Evolutionary conservation across 2,329 filamentous ascomycete species (phyloP).

Genomic region (Apiospora kogelbergensis): DNA sequence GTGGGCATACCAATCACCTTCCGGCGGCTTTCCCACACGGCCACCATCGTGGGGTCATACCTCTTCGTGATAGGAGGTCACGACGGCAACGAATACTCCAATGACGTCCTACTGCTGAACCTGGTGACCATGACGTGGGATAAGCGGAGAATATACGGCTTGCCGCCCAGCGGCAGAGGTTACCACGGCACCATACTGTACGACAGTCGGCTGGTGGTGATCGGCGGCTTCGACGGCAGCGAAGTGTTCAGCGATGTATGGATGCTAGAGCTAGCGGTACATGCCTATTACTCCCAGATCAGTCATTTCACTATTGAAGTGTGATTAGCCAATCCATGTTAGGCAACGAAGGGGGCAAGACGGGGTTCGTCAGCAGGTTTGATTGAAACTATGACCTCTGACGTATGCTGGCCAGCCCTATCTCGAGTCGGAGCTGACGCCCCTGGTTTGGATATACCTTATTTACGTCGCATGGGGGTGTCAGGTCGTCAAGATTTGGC

Average conservation of each 20-base stretch:
- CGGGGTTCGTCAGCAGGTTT: not conserved
- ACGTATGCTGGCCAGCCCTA: not conserved
- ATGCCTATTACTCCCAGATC: slow-evolving; percentile 73
- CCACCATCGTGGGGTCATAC: slow-evolving; percentile 69
- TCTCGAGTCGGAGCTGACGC: not conserved
- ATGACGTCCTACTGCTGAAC: slow-evolving; percentile 68
- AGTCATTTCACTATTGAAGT: slow-evolving; percentile 72
- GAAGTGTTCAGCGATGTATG: slow-evolving; percentile 69
- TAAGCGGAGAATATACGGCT: slow-evolving; percentile 62
- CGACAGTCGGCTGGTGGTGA: slow-evolving; percentile 62
- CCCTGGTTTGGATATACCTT: not conserved
- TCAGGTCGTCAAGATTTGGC: not conserved
- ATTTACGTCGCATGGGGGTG: not conserved
- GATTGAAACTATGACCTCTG: not conserved
- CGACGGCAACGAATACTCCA: slow-evolving; percentile 68
- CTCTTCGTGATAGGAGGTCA: slow-evolving; percentile 70
- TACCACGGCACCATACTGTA: slow-evolving; percentile 68
- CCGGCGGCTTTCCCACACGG: slow-evolving; percentile 66
- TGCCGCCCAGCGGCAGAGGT: slow-evolving; percentile 61
- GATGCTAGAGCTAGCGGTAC: slow-evolving; percentile 67
- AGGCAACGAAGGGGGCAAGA: slow-evolving; percentile 28
- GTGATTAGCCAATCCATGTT: not conserved
- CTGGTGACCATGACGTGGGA: slow-evolving; percentile 76
- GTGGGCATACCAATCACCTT: slow-evolving; percentile 62
- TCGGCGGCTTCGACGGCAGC: slow-evolving; percentile 67